Evolutionary conservation across 2,329 filamentous ascomycete species (phyloP), one percentile per base, ranked within the genome.

Genomic region (Sporothrix curviconia): DNA sequence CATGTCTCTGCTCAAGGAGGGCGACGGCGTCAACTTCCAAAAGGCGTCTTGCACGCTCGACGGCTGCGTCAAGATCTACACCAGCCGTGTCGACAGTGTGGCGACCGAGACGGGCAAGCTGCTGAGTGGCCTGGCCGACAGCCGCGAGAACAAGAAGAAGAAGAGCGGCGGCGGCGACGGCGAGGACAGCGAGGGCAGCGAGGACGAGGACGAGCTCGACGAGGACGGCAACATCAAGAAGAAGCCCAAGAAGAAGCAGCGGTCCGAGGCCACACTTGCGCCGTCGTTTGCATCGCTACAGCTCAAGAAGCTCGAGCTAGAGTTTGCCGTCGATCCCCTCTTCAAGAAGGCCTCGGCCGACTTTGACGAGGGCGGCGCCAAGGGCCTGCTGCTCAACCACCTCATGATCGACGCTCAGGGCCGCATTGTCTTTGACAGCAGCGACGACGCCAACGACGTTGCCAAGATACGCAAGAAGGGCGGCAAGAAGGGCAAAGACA

Each of bases 321-420:
- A 99, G 67, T 96, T 99, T 64, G 86, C 92, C 0, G 92, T 99
- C 5, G 94, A 99, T 68, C 94, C 94, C 2, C 75, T 99, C n/a
- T 99, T 99, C 81, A 99, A 99, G 69, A 99, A 99, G 69, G 92
- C 92, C 0, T 95, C 92, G 6, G 94, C 94, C 43, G 94, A 99
- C 74, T 99, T 99, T 64, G 94, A 99, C 68, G 94, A 99, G 74
- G 94, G 94, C 19, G 94, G 94, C 57, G 94, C 94, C 57, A 99
- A 97, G 72, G 94, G 94, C 19, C 78, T 99, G 42, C 78, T 99
- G 19, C 80, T 99, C 32, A 99, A 99, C 68, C 92, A 99, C 71
- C 78, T 99, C n/a, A 90, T 92, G 68, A 96, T 99, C 63, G 94
- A 99, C 71, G 83, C 84, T 2, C 84, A 90, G 62, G 94, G 94